Percentiles rank a stretch among this genome's conserved stretches.
Evolutionary conservation across 495 filamentous ascomycete genomes (phyloP).

Genomic region (Penicillium samsonianum): DNA sequence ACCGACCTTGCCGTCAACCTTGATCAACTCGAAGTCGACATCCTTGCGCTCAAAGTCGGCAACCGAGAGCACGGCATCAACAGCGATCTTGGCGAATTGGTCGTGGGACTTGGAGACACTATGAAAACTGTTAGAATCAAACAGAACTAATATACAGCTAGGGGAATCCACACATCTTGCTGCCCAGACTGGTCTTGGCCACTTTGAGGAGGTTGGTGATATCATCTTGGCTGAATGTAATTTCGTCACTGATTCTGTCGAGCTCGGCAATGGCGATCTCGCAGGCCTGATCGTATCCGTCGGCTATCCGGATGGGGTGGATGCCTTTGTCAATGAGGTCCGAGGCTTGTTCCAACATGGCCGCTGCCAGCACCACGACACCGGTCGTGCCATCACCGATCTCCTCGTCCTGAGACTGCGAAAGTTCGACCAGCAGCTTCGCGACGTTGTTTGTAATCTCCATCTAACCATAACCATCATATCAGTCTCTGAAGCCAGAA

Average conservation of each 20-base stretch:
- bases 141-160: background rate
- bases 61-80: constrained; percentile 95
- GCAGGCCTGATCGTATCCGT: constrained; percentile 96
- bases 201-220: constrained; percentile 86
- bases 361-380: constrained; percentile 94
- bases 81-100: constrained; percentile 95
- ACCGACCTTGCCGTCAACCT: constrained; percentile 98
- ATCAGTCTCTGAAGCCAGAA: constrained; percentile 21
- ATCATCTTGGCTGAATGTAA: constrained; percentile 76
- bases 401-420: constrained; percentile 98
- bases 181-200: constrained; percentile 93
- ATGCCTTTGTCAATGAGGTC: constrained; percentile 99
- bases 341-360: constrained; percentile 94
- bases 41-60: constrained; percentile 95
- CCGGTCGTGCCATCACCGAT: constrained; percentile 98
- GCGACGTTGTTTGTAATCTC: constrained; percentile 98
- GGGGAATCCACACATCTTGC: constrained; percentile 75
- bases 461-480: constrained; percentile 59
- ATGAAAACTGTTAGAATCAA: constrained; percentile 27
- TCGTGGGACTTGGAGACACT: constrained; percentile 96
- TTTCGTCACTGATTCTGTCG: constrained; percentile 87
- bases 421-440: constrained; percentile 95
- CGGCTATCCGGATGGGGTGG: constrained; percentile 96
- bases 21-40: constrained; percentile 98
- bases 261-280: constrained; percentile 92